These are phyloP conservation scores for Puya raimondii DNA, from an alignment of 176 grass and related monocot genomes.

Conservation along the genomic window DNA sequence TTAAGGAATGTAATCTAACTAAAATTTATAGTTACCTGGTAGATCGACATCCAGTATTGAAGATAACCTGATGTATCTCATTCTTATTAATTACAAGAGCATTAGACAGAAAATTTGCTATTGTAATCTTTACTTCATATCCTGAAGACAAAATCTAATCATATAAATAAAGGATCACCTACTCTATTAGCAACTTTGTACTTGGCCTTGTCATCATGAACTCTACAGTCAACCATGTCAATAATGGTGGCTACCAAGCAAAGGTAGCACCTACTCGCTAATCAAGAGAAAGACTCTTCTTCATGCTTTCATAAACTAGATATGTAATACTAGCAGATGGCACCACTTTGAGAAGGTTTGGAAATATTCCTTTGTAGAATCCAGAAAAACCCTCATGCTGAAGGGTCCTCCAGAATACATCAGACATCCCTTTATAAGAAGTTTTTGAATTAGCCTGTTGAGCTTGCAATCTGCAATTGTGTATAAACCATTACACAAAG, in stretches of 20 bases:
- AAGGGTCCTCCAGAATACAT: constrained; percentile 61
- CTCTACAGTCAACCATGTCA: constrained; percentile 71
- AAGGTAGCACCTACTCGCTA: constrained; percentile 30
- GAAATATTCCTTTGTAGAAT: constrained; percentile 82
- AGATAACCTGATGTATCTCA: constrained; percentile 25
- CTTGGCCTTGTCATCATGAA: constrained; percentile 44
- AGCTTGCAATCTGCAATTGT: constrained; percentile 60
- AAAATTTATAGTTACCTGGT: constrained; percentile 14
- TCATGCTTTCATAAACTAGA: constrained; percentile 84
- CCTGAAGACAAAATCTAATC: constrained; percentile 47
- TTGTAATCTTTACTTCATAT: constrained; percentile 31
- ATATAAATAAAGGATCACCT: constrained; percentile 36
- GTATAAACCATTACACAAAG: constrained; percentile 7
- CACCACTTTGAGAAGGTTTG: constrained; percentile 85
- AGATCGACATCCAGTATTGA: constrained; percentile 20
- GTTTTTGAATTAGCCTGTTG: constrained; percentile 46
- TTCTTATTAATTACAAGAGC: constrained; percentile 26
- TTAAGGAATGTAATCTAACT: not conserved
- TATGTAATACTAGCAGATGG: constrained; percentile 89
- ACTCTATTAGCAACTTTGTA: constrained; percentile 59
- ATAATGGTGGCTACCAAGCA: constrained; percentile 41
- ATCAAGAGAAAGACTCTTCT: constrained; percentile 69
- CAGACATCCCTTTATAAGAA: constrained; percentile 69
- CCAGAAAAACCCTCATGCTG: constrained; percentile 42
- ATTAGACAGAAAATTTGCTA: constrained; percentile 19